phyloP scores from a whole-genome alignment of 2,329 filamentous ascomycete genomes.

The Ophiocordyceps australis region DNA sequence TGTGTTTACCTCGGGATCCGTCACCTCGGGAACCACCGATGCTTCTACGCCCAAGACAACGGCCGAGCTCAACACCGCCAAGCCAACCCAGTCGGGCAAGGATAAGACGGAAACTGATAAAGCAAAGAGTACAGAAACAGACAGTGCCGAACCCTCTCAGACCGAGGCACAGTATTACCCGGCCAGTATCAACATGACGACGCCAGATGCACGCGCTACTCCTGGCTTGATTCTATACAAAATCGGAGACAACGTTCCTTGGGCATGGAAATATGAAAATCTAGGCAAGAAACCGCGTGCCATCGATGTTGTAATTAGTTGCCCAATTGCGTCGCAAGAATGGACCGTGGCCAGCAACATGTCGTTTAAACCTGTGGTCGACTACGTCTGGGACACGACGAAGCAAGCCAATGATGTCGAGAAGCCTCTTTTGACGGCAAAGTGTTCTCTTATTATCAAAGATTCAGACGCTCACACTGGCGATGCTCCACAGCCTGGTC shows the following conservation, averaged over 20 bases:
- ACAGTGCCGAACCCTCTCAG: too few species aligned
- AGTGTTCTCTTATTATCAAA: constrained; percentile 44
- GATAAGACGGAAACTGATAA: constrained; percentile 9
- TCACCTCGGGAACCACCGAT: constrained; percentile 1
- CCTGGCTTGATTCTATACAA: constrained; percentile 36
- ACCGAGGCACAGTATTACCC: too few species aligned
- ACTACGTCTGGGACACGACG: constrained; percentile 40
- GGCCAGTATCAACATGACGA: constrained; percentile 33
- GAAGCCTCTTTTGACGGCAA: constrained; percentile 28
- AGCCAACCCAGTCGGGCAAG: constrained; percentile 9
- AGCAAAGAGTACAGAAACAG: too few species aligned
- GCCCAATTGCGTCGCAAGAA: constrained; percentile 28
- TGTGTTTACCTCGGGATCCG: too few species aligned
- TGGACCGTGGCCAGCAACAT: constrained; percentile 48
- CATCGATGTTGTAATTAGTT: constrained; percentile 39
- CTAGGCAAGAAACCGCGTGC: constrained; percentile 38
- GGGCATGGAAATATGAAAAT: constrained; percentile 48
- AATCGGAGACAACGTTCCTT: constrained; percentile 40
- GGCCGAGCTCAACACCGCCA: constrained; percentile 22
- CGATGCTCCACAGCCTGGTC: constrained; percentile 34
- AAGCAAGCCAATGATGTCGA: constrained; percentile 24
- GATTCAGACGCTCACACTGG: constrained; percentile 34
- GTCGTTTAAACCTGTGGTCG: constrained; percentile 30
- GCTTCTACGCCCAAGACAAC: constrained; percentile 4
- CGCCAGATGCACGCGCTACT: constrained; percentile 24